phyloP scores from a whole-genome alignment of 495 filamentous ascomycete genomes.

The Penicillium daleae region DNA sequence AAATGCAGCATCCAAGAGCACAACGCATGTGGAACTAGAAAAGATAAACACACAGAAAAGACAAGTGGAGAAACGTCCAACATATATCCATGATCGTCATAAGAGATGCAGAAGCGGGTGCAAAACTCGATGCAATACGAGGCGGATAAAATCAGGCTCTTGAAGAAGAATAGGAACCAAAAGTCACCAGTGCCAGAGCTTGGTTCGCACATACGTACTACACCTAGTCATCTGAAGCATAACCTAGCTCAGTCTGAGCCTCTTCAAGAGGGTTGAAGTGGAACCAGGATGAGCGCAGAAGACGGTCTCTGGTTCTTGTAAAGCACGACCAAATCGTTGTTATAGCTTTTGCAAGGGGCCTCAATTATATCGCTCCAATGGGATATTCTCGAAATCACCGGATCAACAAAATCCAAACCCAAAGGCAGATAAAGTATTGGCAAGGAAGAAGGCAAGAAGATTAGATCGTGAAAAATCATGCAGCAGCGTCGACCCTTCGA shows the following conservation, averaged over 20 bases:
- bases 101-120: conserved; percentile 2
- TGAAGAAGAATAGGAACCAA: background rate
- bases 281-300: background rate
- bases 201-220: background rate
- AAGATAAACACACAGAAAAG: conserved; percentile 11
- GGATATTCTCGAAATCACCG: background rate
- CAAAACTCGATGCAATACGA: conserved; percentile 1
- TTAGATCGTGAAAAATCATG: conserved; percentile 37
- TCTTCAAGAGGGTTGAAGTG: background rate
- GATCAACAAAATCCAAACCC: background rate
- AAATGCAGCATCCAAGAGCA: conserved; percentile 22
- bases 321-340: background rate
- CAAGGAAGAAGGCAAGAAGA: background rate
- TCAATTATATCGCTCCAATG: background rate
- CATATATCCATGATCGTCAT: conserved; percentile 30
- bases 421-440: background rate
- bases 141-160: background rate
- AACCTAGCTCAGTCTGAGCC: background rate
- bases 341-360: background rate
- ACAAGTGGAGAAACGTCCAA: conserved; percentile 14
- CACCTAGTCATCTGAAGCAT: background rate
- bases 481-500: conserved; percentile 34
- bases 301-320: background rate
- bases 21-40: conserved; percentile 9
- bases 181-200: background rate